phyloP scores from a whole-genome alignment of 1,284 basidiomycete genomes.

The Moesziomyces globuligerus region DNA sequence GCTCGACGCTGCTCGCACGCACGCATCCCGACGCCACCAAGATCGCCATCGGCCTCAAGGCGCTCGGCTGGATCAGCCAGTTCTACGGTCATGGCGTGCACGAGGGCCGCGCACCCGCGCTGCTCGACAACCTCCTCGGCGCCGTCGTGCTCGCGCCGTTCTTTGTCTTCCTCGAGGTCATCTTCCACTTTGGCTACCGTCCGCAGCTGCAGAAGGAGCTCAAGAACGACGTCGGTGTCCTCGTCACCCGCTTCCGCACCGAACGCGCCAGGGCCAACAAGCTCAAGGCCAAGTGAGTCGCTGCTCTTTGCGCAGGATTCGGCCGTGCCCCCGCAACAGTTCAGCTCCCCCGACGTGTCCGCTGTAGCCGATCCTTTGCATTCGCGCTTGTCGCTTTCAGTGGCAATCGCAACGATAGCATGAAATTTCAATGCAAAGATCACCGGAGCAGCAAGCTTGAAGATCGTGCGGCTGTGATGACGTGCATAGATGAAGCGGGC shows the following conservation, averaged over 20 bases:
- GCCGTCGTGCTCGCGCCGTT: slow-evolving; percentile 60
- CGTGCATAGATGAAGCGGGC: too few species aligned
- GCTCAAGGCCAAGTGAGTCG: slow-evolving; percentile 16
- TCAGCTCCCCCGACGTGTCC: too few species aligned
- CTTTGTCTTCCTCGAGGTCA: slow-evolving; percentile 59
- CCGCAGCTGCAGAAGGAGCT: slow-evolving; percentile 55
- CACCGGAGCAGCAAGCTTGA: too few species aligned
- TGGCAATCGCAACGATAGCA: too few species aligned
- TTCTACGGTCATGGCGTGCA: slow-evolving; percentile 62
- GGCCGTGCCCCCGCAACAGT: too few species aligned
- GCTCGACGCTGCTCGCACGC: slow-evolving; percentile 21
- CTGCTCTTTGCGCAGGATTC: background rate
- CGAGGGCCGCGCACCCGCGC: slow-evolving; percentile 56
- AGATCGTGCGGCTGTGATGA: too few species aligned
- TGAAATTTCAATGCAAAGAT: too few species aligned
- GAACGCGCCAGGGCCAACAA: slow-evolving; percentile 34
- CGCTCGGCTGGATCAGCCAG: slow-evolving; percentile 55
- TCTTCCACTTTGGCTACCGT: slow-evolving; percentile 59
- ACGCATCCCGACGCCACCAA: slow-evolving; percentile 33
- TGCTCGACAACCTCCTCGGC: slow-evolving; percentile 58
- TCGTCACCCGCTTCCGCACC: slow-evolving; percentile 44
- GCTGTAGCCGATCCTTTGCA: too few species aligned
- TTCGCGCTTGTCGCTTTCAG: background rate
- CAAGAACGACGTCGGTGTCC: slow-evolving; percentile 54
- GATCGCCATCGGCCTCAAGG: slow-evolving; percentile 37